Evolutionary conservation across 1,284 basidiomycete genomes (phyloP).

Genomic region (Fomitopsis schrenkii): DNA sequence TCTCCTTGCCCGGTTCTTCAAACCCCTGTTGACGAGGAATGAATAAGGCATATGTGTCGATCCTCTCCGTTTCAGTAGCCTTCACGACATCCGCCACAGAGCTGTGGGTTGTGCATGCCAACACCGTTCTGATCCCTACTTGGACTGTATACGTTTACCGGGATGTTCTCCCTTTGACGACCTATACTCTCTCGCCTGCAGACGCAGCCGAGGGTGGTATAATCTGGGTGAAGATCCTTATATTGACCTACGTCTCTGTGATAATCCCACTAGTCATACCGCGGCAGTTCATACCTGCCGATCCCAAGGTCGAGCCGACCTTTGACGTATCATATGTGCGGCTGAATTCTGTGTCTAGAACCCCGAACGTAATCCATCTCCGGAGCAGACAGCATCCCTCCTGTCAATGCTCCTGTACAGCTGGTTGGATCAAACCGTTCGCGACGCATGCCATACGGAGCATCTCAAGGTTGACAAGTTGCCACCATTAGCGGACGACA

Average conservation of each 20-base stretch:
- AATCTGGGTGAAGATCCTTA: conserved; percentile 27
- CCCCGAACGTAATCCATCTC: conserved; percentile 26
- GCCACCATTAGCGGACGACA: conserved; percentile 43
- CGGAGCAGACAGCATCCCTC: conserved; percentile 65
- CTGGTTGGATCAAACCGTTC: conserved; percentile 41
- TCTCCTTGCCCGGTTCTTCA: neutral
- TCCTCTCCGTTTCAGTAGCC: neutral
- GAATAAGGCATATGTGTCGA: neutral
- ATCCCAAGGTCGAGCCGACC: conserved; percentile 31
- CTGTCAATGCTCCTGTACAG: conserved; percentile 51
- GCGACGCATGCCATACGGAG: conserved; percentile 18
- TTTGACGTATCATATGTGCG: neutral
- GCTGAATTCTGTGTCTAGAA: conserved; percentile 25
- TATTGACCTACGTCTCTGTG: conserved; percentile 34
- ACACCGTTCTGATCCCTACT: conserved; percentile 4
- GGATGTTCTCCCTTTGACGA: conserved; percentile 58
- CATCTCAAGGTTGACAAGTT: conserved; percentile 27
- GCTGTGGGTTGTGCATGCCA: neutral
- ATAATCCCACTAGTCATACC: conserved; percentile 41
- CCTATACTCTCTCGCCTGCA: conserved; percentile 34
- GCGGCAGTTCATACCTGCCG: conserved; percentile 35
- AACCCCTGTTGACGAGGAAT: neutral
- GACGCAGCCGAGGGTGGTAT: conserved; percentile 30
- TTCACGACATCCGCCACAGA: neutral
- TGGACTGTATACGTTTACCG: conserved; percentile 44